These are phyloP conservation scores for Penicillium subrubescens DNA, from an alignment of 495 filamentous ascomycete species.

Conservation along the genomic window DNA sequence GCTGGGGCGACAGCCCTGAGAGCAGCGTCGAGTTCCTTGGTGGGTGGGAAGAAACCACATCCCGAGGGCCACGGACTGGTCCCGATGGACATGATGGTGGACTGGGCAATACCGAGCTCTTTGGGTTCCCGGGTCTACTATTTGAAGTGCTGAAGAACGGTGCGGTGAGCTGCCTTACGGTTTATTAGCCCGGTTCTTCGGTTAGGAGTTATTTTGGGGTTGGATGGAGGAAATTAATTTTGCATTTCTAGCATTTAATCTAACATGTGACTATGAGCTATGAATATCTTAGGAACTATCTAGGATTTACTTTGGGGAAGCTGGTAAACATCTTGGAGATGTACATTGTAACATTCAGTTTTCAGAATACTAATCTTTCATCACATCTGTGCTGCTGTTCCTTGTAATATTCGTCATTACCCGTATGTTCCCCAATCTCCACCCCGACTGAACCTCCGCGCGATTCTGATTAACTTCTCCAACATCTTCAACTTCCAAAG, in stretches of 20 bases:
- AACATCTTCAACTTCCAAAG: slow-evolving; percentile 6
- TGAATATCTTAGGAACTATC: neutral
- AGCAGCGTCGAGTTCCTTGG: slow-evolving; percentile 88
- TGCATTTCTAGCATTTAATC: neutral
- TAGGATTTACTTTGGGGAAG: neutral
- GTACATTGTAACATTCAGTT: neutral
- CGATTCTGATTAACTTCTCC: slow-evolving; percentile 8
- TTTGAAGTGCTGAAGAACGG: slow-evolving; percentile 97
- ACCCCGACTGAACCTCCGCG: neutral
- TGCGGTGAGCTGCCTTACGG: slow-evolving; percentile 84
- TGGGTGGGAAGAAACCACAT: slow-evolving; percentile 80
- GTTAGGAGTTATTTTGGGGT: neutral
- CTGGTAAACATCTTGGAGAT: neutral
- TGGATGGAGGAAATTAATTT: neutral
- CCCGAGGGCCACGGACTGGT: slow-evolving; percentile 42
- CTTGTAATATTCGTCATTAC: neutral
- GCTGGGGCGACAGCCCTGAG: slow-evolving; percentile 88
- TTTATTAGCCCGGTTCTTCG: slow-evolving; percentile 57
- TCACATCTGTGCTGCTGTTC: neutral
- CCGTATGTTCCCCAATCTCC: neutral
- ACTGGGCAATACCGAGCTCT: slow-evolving; percentile 80
- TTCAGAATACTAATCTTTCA: slow-evolving; percentile 1
- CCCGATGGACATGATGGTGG: slow-evolving; percentile 57
- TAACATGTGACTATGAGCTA: neutral
- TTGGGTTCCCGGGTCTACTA: slow-evolving; percentile 88